Evolutionary conservation across 2,329 filamentous ascomycete genomes (phyloP), one percentile per base, ranked within the genome.

Genomic region (Byssoonygena ceratinophila): DNA sequence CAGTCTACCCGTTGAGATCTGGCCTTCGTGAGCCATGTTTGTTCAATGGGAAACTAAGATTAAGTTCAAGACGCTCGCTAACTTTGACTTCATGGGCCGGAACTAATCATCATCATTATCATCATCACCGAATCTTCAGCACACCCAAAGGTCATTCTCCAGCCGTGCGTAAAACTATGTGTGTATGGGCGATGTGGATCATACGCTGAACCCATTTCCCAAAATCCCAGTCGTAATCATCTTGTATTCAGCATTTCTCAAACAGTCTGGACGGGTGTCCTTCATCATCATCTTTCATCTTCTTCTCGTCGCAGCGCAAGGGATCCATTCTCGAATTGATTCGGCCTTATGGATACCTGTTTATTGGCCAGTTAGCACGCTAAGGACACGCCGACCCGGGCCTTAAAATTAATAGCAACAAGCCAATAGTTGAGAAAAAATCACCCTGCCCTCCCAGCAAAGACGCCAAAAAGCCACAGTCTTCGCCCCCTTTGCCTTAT

Each of bases 1-100:
- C 37, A 12, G 6, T 16, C 12, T 14, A 7, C 16, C n/a, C 4
- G 32, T 47, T 47, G 31, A 23, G 45, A 47, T 47, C 45, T 47
- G 45, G 31, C 45, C 32, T 37, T 37, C 45, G n/a, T 22, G 18
- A 6, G 20, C 31, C 11, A n/a, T 23, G 40, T 27, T 11, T 7
- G 20, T 11, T 41, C 39, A 20, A 25, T 12, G 6, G 14, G 6
- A 7, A 18, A 27, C 40, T 29, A 23, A 27, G 36, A 50, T 39
- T 39, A 37, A 31, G 47, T 50, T 50, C 47, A 43, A 50, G 37
- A 34, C 47, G 34, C 27, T 49, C 46, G 46, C 46, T 39, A 49
- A 40, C n/a, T 49, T 48, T 48, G 31, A 41, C 39, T 37, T 37
- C 34, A 18, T 14, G 32, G 14, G 34, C 34, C 14, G n/a, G n/a